Evolutionary conservation across 768 basidiomycete species (phyloP), one percentile per base, ranked within the genome.

Genomic region (Royoungia palumana): DNA sequence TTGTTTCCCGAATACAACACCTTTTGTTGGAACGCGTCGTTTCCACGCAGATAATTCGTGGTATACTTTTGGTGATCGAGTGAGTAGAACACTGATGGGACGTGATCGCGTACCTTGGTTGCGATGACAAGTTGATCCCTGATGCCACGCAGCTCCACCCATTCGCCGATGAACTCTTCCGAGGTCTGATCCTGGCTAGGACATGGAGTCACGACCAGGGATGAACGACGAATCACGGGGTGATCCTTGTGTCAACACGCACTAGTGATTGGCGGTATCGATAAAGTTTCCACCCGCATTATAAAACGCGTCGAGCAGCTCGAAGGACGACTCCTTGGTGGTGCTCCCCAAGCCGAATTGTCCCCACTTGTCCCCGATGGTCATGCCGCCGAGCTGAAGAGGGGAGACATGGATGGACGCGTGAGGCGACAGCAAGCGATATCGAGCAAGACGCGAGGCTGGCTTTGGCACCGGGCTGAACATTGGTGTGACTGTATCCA

Each of bases 341-440:
- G 76, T 75, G 3, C 58, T 47, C n/a, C 79, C 77, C 70, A 71
- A 54, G 25, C 72, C 60, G 19, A 46, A 37, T 11, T 58, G 17
- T 0, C 53, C 57, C 76, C 75, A 77, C 42, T 72, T 66, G 51
- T 76, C 70, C 7, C 77, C 75, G 28, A 78, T 72, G 61, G 66
- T 75, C 75, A 75, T 74, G 4, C 69, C 77, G 3, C 78, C 77
- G 22, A 80, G 71, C 25, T 66, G 65, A 17, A 79, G 58, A 0
- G 78, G 76, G 3, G 78, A 80, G 14, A 79, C 78, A 37, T 70
- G 72, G 22, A 79, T 62, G 9, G 75, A 74, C 1, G 77, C 73
- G 10, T 53, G 36, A 6, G 73, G 70, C 0, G 72, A 68, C 14
- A 78, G 61, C 13, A 56, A 53, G n/a, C 76, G 71, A 56, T 75